A percentile compares a stretch with the other conserved stretches of the same genome.
phyloP scores from a whole-genome alignment of 768 basidiomycete genomes.

The Strobilomyces echinocephalus region DNA sequence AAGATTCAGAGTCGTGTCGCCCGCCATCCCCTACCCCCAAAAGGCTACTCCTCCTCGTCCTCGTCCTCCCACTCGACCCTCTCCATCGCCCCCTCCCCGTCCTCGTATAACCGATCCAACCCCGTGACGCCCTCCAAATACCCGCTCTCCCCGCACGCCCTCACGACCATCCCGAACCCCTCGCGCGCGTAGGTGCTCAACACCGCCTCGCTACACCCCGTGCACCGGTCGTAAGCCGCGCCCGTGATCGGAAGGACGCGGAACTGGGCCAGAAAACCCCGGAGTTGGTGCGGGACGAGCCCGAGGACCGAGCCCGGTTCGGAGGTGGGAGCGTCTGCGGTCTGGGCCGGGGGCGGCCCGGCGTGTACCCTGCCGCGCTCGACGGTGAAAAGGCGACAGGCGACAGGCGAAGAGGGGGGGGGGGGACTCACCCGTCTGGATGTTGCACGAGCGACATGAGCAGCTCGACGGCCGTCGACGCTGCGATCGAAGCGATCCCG shows the following conservation, averaged over 20 bases:
- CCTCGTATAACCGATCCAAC: conserved; percentile 68
- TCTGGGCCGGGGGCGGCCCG: conserved; percentile 58
- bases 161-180: conserved; percentile 74
- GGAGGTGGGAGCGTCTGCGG: conserved; percentile 4
- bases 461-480: conserved; percentile 88
- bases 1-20: too few relatives aligned
- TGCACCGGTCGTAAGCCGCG: conserved; percentile 81
- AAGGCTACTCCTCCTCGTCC: conserved; percentile 38
- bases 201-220: conserved; percentile 84
- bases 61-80: conserved; percentile 76
- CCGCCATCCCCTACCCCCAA: too few relatives aligned
- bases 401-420: too few relatives aligned
- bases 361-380: conserved; percentile 37
- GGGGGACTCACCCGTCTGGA: conserved; percentile 61
- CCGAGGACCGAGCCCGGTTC: conserved; percentile 53
- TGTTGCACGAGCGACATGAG: conserved; percentile 87
- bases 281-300: conserved; percentile 87
- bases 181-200: conserved; percentile 75
- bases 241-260: conserved; percentile 80
- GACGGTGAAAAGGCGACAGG: too few relatives aligned
- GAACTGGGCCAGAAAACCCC: conserved; percentile 88
- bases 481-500: conserved; percentile 88
- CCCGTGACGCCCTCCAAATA: conserved; percentile 76
- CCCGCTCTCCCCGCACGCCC: conserved; percentile 78
- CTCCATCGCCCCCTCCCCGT: conserved; percentile 68